A percentile compares a stretch with the other conserved stretches of the same genome.
Evolutionary conservation across 2,329 filamentous ascomycete genomes (phyloP).

Genomic region (Macroventuria anomochaeta): DNA sequence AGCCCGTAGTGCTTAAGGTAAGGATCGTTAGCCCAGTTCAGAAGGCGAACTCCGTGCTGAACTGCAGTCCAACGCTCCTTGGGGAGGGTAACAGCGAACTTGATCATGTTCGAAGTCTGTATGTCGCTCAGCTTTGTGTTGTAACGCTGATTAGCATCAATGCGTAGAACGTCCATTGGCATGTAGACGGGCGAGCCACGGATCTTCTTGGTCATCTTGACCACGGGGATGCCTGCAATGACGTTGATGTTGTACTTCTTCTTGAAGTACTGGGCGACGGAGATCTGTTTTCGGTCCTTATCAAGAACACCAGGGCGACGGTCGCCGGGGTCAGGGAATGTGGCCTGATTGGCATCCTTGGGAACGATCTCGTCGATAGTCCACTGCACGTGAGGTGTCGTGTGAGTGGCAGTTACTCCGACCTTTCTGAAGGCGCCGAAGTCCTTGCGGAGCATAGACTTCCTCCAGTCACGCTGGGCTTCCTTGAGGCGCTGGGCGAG

Average conservation of each 20-base stretch:
- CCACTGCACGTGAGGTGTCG: conserved; percentile 52
- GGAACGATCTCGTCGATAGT: conserved; percentile 59
- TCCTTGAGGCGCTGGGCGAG: conserved; percentile 22
- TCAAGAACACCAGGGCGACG: conserved; percentile 63
- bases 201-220: conserved; percentile 63
- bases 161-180: conserved; percentile 62
- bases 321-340: conserved; percentile 63
- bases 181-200: conserved; percentile 54
- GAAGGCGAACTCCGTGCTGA: conserved; percentile 67
- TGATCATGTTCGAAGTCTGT: conserved; percentile 88
- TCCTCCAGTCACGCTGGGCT: conserved; percentile 35
- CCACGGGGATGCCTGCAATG: conserved; percentile 60
- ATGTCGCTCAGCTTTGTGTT: conserved; percentile 63
- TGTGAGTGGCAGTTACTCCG: conserved; percentile 50
- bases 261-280: conserved; percentile 65
- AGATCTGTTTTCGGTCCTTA: conserved; percentile 61
- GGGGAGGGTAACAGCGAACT: conserved; percentile 84
- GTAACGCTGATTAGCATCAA: conserved; percentile 64
- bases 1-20: conserved; percentile 78
- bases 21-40: conserved; percentile 72
- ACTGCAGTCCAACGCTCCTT: conserved; percentile 72
- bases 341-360: conserved; percentile 53
- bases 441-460: conserved; percentile 40
- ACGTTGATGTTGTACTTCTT: conserved; percentile 59
- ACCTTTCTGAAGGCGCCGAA: conserved; percentile 54